A percentile compares a stretch with the other conserved stretches of the same genome.
Evolutionary conservation across 225 moss, liverwort and hornwort genomes (phyloP).

Genomic region (Pseudisothecium myosuroides): DNA sequence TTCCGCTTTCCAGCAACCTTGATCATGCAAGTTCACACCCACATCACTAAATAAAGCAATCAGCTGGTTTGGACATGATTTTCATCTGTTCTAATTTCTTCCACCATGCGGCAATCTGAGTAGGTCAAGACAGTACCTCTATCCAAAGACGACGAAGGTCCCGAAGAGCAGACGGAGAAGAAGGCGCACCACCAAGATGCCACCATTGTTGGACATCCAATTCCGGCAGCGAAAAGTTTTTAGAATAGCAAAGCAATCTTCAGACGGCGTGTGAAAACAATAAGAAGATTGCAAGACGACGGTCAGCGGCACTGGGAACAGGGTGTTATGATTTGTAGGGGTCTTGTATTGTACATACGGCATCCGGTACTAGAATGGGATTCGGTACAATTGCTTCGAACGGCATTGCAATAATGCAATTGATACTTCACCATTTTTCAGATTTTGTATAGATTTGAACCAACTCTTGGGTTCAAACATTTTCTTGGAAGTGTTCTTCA

Average conservation of each 20-base stretch:
- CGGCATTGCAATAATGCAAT: background rate
- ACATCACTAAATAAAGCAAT: background rate
- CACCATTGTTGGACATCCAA: slow-evolving; percentile 16
- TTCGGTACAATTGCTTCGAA: background rate
- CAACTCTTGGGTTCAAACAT: background rate
- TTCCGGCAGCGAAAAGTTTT: background rate
- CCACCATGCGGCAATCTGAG: background rate
- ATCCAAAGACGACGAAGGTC: slow-evolving; percentile 32
- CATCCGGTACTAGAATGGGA: background rate
- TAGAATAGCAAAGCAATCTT: background rate
- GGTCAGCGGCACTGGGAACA: background rate
- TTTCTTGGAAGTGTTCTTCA: background rate
- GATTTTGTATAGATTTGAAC: background rate
- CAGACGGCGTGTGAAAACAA: background rate
- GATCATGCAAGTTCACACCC: background rate
- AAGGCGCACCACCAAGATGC: slow-evolving; percentile 17
- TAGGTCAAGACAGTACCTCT: slow-evolving; percentile 75
- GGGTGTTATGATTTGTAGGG: background rate
- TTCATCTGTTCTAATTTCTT: background rate
- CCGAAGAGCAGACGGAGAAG: slow-evolving; percentile 25
- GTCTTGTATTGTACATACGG: background rate
- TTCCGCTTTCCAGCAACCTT: background rate
- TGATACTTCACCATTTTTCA: background rate
- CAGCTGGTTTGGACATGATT: background rate
- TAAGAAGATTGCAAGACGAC: background rate